Conservation (phyloP, 129 eudicot genomes). For the Calendula officinalis region DNA sequence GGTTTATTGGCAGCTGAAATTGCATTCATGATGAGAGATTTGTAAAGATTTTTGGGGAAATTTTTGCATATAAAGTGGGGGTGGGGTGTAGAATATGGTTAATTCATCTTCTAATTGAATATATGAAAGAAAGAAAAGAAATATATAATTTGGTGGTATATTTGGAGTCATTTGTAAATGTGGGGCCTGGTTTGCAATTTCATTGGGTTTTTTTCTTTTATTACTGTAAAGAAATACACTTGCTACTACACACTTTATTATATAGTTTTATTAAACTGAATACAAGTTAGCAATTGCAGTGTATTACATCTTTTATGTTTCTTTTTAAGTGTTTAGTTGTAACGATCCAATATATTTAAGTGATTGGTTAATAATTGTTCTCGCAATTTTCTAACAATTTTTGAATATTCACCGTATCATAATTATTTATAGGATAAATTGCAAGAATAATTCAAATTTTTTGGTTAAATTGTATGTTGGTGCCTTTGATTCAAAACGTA, state of each 20-base stretch:
- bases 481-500: too few relatives aligned
- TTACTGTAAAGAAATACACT: conserved; percentile 10
- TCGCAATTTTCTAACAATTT: too few relatives aligned
- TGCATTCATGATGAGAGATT: conserved; percentile 35
- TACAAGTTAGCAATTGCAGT: neutral
- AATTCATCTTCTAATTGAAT: conserved; percentile 21
- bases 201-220: neutral
- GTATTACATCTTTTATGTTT: neutral
- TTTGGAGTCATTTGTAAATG: conserved; percentile 30
- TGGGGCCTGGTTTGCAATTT: conserved; percentile 21
- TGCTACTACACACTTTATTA: too few relatives aligned
- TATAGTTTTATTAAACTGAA: neutral
- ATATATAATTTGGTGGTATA: conserved; percentile 27
- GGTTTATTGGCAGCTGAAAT: conserved; percentile 11
- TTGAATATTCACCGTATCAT: too few relatives aligned
- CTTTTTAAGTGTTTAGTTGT: too few relatives aligned
- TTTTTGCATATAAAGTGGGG: conserved; percentile 22
- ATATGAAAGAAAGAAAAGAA: conserved; percentile 1
- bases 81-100: conserved; percentile 16
- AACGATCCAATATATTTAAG: too few relatives aligned
- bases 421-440: too few relatives aligned
- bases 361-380: too few relatives aligned
- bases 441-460: too few relatives aligned
- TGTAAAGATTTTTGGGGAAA: conserved; percentile 30
- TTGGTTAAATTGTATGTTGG: too few relatives aligned